Evolutionary conservation across 495 filamentous ascomycete species (phyloP), one percentile per base, ranked within the genome.

Genomic region (Neurospora terricola): DNA sequence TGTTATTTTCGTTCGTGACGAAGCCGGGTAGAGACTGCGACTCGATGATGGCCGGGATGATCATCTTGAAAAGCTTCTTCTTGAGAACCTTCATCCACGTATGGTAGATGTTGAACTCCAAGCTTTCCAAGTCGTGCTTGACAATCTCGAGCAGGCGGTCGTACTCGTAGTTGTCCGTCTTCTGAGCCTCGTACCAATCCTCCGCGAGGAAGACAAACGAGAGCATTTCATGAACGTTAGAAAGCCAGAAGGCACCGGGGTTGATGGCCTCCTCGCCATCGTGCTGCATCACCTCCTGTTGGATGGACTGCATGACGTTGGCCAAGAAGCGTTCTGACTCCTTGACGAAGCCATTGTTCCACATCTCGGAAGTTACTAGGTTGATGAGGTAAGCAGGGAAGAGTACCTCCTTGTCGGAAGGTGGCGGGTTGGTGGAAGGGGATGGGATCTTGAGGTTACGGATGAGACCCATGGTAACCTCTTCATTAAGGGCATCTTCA

Each of bases 41-140:
- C 82, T 99, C 96, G 79, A 99, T 98, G 79, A 99, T 98, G 48
- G 96, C 96, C 0, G 96, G 96, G 36, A 99, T 96, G 78, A 99
- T 97, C 96, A 99, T 99, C 87, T 98, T 98, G 77, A 93, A 92
- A 69, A 99, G 87, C 83, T 96, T 97, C 87, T 97, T 97, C 87
- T 99, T 99, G 78, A 99, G 87, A 59, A 97, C 94, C 86, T 99
- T 99, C 96, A 99, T 99, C 96, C 96, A 99, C 12, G 96, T 99
- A 83, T 99, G 96, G 82, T 99, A 99, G 80, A 99, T 98, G 85
- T 99, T 99, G 88, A 99, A 99, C 83, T 99, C 96, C 62, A 99
- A 85, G 82, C 93, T 97, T 84, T 99, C 96, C 70, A 99, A 86
- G 77, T 99, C 96, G 77, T 98, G 96, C 87, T 99, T 99, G 75